Conservation (phyloP, 192 early-diverging fungal species). For the Rhizophagus sp. region DNA sequence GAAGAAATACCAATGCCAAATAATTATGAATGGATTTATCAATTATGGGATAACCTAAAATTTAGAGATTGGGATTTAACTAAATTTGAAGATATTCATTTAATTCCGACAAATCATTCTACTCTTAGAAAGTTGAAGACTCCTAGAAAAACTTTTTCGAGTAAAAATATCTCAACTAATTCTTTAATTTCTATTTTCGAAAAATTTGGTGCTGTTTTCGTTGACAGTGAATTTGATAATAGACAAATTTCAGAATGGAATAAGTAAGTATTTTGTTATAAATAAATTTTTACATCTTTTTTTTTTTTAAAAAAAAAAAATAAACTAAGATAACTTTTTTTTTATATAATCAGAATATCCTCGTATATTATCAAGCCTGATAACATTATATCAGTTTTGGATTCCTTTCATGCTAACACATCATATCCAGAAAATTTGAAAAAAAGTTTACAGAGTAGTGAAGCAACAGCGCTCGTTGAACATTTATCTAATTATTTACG, state of each 20-base stretch:
- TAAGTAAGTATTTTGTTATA: not conserved
- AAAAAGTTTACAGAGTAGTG: not conserved
- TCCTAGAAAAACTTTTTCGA: not conserved
- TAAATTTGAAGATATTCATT: not conserved
- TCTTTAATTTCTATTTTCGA: not conserved
- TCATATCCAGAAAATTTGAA: not conserved
- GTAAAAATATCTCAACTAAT: not conserved
- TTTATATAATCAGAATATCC: not conserved
- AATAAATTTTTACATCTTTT: not conserved
- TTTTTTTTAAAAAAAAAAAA: not conserved
- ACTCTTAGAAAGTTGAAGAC: not conserved
- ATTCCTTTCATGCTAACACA: not conserved
- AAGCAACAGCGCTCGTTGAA: not conserved
- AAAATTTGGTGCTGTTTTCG: not conserved
- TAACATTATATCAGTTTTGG: not conserved
- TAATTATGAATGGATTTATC: not conserved
- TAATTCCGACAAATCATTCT: not conserved
- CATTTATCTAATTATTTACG: not conserved
- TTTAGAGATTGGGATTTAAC: not conserved
- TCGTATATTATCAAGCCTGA: not conserved
- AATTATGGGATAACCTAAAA: not conserved
- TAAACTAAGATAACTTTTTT: not conserved
- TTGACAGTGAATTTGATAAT: not conserved
- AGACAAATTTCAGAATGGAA: not conserved
- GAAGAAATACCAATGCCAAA: not conserved